Base-by-base conservation (phyloP, 441 rosid species). In the Jatropha multifida region DNA sequence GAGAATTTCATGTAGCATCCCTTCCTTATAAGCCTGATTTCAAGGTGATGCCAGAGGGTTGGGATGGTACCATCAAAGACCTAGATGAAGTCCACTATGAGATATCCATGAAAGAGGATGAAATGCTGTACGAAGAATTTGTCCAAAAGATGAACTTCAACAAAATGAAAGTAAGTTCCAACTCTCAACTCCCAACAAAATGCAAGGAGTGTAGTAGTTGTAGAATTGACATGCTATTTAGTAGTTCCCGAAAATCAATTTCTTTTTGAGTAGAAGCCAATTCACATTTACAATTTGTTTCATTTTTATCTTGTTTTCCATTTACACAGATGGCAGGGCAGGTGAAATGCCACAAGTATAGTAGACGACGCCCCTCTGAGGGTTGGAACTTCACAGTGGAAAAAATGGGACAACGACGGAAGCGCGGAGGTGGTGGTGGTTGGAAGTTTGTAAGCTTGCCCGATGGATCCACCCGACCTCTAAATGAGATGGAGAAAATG, bases 31-130 rank as follows among this genome's bases (percentile, higher is more conserved):
- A 91, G 69, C 97, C 98, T 0, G 96, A 91, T 81, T 94, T 92
- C 81, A 94, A 93, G 86, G 96, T 94, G 18, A 91, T 94, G 97
- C 96, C 97, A 4, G 97, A 94, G 82, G 98, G 97, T 56, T 94
- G 97, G 97, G 97, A 91, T 86, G 97, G 98, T 79, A 90, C 94
- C 27, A 89, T 80, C 77, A 90, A 83, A 82, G 97, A 94, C 83
- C 77, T 80, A 66, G 98, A 94, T 82, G 98, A 91, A 84, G 95
- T 89, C 72, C 97, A 93, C 83, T 93, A 93, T 67, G 97, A 94
- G 85, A 94, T 94, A 79, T 94, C 98, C 14, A 87, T 87, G 88
- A 94, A 89, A 86, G 98, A 94, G 82, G 98, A 94, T 85, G 96
- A 87, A 61, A 90, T 90, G 84, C 87, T 91, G 46, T 91, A 94